Evolutionary conservation across 2,329 filamentous ascomycete genomes (phyloP).

Genomic region (Knufia petricola): DNA sequence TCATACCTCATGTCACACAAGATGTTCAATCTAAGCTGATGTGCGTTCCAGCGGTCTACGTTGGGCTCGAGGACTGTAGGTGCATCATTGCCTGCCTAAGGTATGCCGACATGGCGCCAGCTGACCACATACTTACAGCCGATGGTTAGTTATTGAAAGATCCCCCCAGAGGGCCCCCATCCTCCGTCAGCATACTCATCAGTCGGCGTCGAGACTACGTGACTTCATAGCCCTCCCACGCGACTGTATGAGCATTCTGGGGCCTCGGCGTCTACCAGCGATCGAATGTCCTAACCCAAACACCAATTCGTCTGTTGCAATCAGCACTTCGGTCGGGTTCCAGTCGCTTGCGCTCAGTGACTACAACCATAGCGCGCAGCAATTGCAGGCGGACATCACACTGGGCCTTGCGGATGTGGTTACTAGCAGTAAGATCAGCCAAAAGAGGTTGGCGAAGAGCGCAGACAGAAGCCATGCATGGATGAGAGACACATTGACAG

Average conservation of each 20-base stretch:
- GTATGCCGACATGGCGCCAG: conserved; percentile 10
- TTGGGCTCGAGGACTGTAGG: conserved; percentile 89
- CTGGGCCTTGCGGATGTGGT: conserved; percentile 69
- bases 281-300: conserved; percentile 61
- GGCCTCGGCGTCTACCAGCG: conserved; percentile 66
- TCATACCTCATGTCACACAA: conserved; percentile 77
- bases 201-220: conserved; percentile 53
- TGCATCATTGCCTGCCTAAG: no score
- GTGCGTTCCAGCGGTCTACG: conserved; percentile 59
- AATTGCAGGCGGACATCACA: conserved; percentile 69
- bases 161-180: conserved; percentile 38
- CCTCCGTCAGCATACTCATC: conserved; percentile 38
- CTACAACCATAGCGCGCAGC: conserved; percentile 56
- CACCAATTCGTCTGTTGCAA: conserved; percentile 58
- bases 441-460: conserved; percentile 73
- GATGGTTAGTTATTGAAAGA: conserved; percentile 53
- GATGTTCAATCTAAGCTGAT: conserved; percentile 64
- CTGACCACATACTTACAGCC: conserved; percentile 34
- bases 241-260: conserved; percentile 59
- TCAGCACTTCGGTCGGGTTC: conserved; percentile 84
- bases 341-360: conserved; percentile 57
- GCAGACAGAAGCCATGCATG: conserved; percentile 76
- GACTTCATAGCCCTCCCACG: conserved; percentile 65
- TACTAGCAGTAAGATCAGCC: conserved; percentile 48
- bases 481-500: conserved; percentile 56